Percentiles rank a stretch among this genome's conserved stretches.
phyloP scores from a whole-genome alignment of 163 green algal species.

The Trebouxia gelatinosa region DNA sequence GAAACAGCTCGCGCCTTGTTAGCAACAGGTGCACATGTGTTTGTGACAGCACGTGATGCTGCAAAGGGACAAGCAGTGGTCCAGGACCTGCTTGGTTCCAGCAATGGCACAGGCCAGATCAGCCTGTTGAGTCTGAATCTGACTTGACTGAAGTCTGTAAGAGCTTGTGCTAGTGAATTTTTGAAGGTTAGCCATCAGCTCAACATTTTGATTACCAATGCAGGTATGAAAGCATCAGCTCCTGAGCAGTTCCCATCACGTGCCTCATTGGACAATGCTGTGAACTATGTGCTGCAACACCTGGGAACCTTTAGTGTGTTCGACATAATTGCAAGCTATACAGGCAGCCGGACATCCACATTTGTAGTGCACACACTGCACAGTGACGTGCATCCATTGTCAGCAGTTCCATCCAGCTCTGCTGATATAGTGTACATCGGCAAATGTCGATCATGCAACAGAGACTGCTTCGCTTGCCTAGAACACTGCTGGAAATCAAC shows the following conservation, averaged over 20 bases:
- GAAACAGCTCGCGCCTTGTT: slow-evolving; percentile 30
- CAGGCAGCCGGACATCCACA: no score
- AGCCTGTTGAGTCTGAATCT: slow-evolving; percentile 21
- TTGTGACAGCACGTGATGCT: slow-evolving; percentile 16
- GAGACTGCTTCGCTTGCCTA: no score
- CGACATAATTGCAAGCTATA: no score
- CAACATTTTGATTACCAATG: slow-evolving; percentile 34
- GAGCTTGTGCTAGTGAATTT: slow-evolving; percentile 11
- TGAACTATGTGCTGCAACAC: no score
- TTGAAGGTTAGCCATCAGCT: slow-evolving; percentile 33
- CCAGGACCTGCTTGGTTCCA: slow-evolving; percentile 20
- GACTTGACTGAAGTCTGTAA: slow-evolving; percentile 25
- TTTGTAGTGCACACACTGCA: no score
- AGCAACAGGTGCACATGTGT: slow-evolving; percentile 27
- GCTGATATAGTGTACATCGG: no score
- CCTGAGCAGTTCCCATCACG: background rate
- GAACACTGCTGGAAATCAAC: no score
- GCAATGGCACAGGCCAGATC: background rate
- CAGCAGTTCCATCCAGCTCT: no score
- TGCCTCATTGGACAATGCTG: no score
- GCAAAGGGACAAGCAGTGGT: slow-evolving; percentile 31
- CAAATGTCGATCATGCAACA: no score
- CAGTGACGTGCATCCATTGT: no score
- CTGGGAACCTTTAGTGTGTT: no score
- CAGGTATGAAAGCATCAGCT: slow-evolving; percentile 8